Conservation (phyloP, 129 eudicot species). For the Arctium lappa region DNA sequence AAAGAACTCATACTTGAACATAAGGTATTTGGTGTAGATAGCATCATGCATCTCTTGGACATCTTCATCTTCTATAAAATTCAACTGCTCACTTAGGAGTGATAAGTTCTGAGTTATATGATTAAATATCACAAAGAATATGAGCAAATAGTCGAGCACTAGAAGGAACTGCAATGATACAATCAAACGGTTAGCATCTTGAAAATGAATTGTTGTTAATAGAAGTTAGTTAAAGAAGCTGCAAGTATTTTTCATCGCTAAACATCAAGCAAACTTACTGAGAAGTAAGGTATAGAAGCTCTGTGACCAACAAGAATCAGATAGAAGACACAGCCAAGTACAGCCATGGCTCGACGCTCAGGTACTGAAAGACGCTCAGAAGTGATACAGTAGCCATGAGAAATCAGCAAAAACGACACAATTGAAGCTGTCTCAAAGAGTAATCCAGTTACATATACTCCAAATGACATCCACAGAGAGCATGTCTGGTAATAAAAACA, state of each 20-base stretch:
- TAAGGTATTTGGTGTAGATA: slow-evolving; percentile 65
- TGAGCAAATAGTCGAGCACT: slow-evolving; percentile 63
- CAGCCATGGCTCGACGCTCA: slow-evolving; percentile 76
- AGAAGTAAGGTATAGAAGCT: slow-evolving; percentile 90
- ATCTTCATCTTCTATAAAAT: slow-evolving; percentile 73
- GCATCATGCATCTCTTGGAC: slow-evolving; percentile 80
- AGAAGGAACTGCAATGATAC: slow-evolving; percentile 60
- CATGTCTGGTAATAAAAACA: slow-evolving; percentile 78
- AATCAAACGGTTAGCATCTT: slow-evolving; percentile 18
- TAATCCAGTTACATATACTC: slow-evolving; percentile 86
- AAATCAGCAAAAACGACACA: slow-evolving; percentile 71
- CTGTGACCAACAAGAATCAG: slow-evolving; percentile 84
- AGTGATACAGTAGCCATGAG: slow-evolving; percentile 93
- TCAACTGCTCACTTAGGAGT: slow-evolving; percentile 68
- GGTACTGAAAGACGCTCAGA: slow-evolving; percentile 75
- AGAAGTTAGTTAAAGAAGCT: background rate
- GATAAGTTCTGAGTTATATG: slow-evolving; percentile 75
- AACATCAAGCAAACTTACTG: slow-evolving; percentile 51
- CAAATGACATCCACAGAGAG: slow-evolving; percentile 97
- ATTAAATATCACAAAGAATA: slow-evolving; percentile 76
- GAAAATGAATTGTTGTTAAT: background rate
- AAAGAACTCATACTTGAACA: slow-evolving; percentile 73
- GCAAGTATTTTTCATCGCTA: too few species aligned
- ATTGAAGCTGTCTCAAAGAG: slow-evolving; percentile 86
- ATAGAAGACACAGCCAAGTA: slow-evolving; percentile 66